A percentile compares a stretch with the other conserved stretches of the same genome.
Evolutionary conservation across 768 basidiomycete genomes (phyloP).

Genomic region (Lanmaoa rubissima): DNA sequence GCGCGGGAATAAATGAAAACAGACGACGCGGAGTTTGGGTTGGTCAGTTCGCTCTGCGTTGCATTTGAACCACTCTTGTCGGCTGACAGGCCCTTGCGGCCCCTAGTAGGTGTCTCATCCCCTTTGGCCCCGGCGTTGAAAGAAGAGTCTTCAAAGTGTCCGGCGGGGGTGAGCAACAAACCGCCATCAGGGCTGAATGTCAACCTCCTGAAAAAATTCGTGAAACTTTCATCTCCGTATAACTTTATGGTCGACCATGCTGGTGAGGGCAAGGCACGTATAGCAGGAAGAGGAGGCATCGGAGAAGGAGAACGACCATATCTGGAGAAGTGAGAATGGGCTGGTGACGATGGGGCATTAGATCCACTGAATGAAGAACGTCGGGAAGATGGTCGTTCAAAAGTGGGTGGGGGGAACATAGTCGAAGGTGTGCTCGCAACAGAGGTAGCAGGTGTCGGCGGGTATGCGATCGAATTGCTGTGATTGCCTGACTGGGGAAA

Average conservation of each 20-base stretch:
- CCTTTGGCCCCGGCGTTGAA: slow-evolving; percentile 37
- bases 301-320: slow-evolving; percentile 86
- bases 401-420: slow-evolving; percentile 42
- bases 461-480: slow-evolving; percentile 33
- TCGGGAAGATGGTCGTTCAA: slow-evolving; percentile 62
- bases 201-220: slow-evolving; percentile 93
- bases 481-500: slow-evolving; percentile 29
- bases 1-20: slow-evolving; percentile 97
- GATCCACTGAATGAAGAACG: slow-evolving; percentile 73
- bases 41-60: slow-evolving; percentile 30
- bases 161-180: slow-evolving; percentile 91
- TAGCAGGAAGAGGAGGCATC: slow-evolving; percentile 91
- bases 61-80: slow-evolving; percentile 29
- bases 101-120: slow-evolving; percentile 48
- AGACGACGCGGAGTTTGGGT: slow-evolving; percentile 47
- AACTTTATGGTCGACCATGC: slow-evolving; percentile 73
- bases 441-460: slow-evolving; percentile 65
- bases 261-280: slow-evolving; percentile 64
- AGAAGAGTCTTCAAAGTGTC: slow-evolving; percentile 93
- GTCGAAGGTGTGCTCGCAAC: slow-evolving; percentile 64
- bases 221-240: slow-evolving; percentile 93
- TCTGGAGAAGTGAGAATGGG: slow-evolving; percentile 50
- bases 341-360: slow-evolving; percentile 74
- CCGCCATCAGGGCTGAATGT: slow-evolving; percentile 96
- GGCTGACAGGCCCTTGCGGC: slow-evolving; percentile 55